These are phyloP conservation scores for Dipteronia sinensis DNA, from an alignment of 345 rosid genomes.

Conservation along the genomic window DNA sequence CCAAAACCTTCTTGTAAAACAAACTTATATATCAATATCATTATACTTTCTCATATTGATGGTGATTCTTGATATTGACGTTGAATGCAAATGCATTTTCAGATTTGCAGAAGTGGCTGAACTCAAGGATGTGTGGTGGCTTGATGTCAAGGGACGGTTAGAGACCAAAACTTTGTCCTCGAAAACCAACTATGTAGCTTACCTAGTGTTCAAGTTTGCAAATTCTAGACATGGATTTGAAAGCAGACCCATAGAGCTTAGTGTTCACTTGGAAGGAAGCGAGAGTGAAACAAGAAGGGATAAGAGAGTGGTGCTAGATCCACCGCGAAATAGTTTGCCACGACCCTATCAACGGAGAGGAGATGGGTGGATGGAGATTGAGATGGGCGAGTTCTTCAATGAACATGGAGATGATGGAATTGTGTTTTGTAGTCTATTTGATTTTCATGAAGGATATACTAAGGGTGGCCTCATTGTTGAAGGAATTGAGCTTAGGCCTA, in stretches of 20 bases:
- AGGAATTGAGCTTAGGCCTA: constrained; percentile 54
- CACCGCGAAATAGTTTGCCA: neutral
- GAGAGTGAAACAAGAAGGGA: neutral
- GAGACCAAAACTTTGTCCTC: constrained; percentile 23
- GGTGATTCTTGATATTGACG: neutral
- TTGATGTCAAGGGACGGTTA: constrained; percentile 23
- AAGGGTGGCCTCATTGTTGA: constrained; percentile 38
- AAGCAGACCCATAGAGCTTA: constrained; percentile 6
- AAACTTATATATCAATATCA: no score
- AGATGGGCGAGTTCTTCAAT: constrained; percentile 43
- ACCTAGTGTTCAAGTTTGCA: constrained; percentile 28
- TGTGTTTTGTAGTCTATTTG: constrained; percentile 26
- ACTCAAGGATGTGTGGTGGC: constrained; percentile 24
- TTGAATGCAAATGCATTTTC: neutral
- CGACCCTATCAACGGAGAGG: constrained; percentile 16
- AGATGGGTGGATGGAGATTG: constrained; percentile 49
- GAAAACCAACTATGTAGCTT: constrained; percentile 29
- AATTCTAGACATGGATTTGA: neutral
- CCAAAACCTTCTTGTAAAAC: neutral
- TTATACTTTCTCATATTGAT: neutral
- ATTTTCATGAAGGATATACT: constrained; percentile 1
- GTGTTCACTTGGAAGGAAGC: constrained; percentile 2
- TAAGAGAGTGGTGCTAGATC: neutral
- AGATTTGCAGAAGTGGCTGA: constrained; percentile 39
- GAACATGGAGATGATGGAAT: constrained; percentile 32